Conservation (phyloP, 2,329 filamentous ascomycete genomes). For the Penicillium palitans region DNA sequence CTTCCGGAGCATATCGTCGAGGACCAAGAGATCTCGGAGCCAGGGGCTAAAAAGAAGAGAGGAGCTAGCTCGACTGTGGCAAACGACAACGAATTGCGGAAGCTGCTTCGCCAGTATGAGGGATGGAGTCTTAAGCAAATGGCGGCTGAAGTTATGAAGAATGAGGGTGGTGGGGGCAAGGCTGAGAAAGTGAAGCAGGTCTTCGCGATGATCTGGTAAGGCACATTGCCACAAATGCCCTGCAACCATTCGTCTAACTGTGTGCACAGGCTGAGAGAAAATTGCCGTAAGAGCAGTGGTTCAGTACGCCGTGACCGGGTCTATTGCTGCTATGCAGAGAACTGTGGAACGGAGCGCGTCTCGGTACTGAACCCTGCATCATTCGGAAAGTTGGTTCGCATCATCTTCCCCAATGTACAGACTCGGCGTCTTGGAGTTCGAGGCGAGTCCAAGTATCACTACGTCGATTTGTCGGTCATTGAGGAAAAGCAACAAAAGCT, state of each 20-base stretch:
- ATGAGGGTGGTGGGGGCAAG: constrained; percentile 51
- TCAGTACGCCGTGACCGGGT: constrained; percentile 91
- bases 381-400: constrained; percentile 94
- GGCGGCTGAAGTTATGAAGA: constrained; percentile 50
- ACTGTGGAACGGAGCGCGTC: constrained; percentile 89
- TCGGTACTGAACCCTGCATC: constrained; percentile 95
- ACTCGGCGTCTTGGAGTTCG: constrained; percentile 88
- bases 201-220: constrained; percentile 55
- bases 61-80: constrained; percentile 50
- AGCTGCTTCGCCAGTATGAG: constrained; percentile 49
- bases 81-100: constrained; percentile 52
- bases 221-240: background rate
- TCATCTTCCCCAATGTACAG: constrained; percentile 93
- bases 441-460: constrained; percentile 98
- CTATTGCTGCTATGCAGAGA: constrained; percentile 91
- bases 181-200: constrained; percentile 55
- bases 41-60: constrained; percentile 47
- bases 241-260: constrained; percentile 10
- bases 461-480: constrained; percentile 56
- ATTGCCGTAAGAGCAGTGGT: constrained; percentile 47
- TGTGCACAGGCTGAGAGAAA: constrained; percentile 47
- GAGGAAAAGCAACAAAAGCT: constrained; percentile 45
- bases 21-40: constrained; percentile 47
- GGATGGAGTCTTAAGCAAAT: constrained; percentile 49
- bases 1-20: constrained; percentile 43